phyloP scores from a whole-genome alignment of 345 rosid genomes.

The Populus pruinosa region DNA sequence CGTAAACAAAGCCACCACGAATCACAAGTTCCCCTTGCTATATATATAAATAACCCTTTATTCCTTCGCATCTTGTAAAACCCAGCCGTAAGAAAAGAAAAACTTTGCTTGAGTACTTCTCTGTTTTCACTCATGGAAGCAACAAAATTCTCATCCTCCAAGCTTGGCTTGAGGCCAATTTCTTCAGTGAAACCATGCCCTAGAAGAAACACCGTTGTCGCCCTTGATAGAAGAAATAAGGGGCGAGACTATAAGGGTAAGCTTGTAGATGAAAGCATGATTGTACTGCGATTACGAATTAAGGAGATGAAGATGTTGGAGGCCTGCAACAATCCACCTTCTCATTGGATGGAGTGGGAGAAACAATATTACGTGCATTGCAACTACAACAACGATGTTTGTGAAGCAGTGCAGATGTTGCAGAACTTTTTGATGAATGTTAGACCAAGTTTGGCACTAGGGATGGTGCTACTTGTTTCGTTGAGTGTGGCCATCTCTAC shows the following conservation, averaged over 20 bases:
- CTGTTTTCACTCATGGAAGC: not conserved
- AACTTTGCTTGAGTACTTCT: not conserved
- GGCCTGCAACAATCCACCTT: not conserved
- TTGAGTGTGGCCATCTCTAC: not conserved
- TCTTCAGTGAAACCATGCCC: not conserved
- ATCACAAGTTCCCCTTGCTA: too few species aligned
- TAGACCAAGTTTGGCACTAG: slow-evolving; percentile 11
- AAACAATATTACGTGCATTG: not conserved
- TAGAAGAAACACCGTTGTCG: not conserved
- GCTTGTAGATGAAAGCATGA: slow-evolving; percentile 9
- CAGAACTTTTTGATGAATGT: slow-evolving; percentile 5
- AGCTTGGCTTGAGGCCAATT: not conserved
- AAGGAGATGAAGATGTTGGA: slow-evolving; percentile 1
- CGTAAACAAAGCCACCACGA: too few species aligned
- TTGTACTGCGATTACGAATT: not conserved
- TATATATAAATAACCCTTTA: too few species aligned
- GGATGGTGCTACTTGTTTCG: not conserved
- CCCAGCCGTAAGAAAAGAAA: too few species aligned
- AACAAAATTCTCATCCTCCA: not conserved
- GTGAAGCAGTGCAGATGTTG: not conserved
- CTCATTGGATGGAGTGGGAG: slow-evolving; percentile 20
- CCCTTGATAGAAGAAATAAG: not conserved
- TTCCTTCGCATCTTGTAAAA: not conserved
- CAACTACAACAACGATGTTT: slow-evolving; percentile 6
- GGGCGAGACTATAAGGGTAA: not conserved